These are phyloP conservation scores for Chernovozyma sophiae-reginae DNA, from an alignment of 1,139 yeast genomes.

Conservation along the genomic window DNA sequence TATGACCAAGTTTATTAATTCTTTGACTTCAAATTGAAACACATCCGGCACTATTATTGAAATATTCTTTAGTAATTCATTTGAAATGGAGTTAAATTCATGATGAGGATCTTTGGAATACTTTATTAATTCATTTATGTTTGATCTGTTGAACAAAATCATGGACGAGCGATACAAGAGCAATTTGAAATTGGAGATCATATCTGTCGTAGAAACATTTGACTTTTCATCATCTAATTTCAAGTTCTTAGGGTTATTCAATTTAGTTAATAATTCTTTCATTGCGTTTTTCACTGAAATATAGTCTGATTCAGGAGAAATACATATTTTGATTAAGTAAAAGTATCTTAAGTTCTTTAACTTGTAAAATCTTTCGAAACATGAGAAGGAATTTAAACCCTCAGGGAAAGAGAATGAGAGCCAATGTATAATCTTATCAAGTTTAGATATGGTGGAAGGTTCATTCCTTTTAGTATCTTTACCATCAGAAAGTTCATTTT, in stretches of 20 bases:
- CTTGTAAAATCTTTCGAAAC: constrained; percentile 48
- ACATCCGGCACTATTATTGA: constrained; percentile 63
- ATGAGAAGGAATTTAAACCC: constrained; percentile 40
- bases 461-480: constrained; percentile 15
- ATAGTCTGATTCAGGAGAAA: constrained; percentile 58
- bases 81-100: constrained; percentile 35
- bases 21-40: constrained; percentile 55
- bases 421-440: constrained; percentile 64
- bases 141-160: constrained; percentile 62
- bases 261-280: constrained; percentile 54
- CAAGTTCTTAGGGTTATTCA: constrained; percentile 49
- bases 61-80: constrained; percentile 54
- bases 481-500: constrained; percentile 12
- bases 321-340: constrained; percentile 51
- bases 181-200: constrained; percentile 50
- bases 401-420: constrained; percentile 55
- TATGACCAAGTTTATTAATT: constrained; percentile 42
- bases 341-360: constrained; percentile 56
- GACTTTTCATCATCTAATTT: constrained; percentile 34
- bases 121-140: constrained; percentile 51
- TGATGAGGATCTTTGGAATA: constrained; percentile 35
- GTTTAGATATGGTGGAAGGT: constrained; percentile 25
- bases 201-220: constrained; percentile 42
- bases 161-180: constrained; percentile 61
- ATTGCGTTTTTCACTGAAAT: constrained; percentile 55